A percentile compares a stretch with the other conserved stretches of the same genome.
Evolutionary conservation across 1,139 yeast genomes (phyloP).

Genomic region (Pichia norvegensis): DNA sequence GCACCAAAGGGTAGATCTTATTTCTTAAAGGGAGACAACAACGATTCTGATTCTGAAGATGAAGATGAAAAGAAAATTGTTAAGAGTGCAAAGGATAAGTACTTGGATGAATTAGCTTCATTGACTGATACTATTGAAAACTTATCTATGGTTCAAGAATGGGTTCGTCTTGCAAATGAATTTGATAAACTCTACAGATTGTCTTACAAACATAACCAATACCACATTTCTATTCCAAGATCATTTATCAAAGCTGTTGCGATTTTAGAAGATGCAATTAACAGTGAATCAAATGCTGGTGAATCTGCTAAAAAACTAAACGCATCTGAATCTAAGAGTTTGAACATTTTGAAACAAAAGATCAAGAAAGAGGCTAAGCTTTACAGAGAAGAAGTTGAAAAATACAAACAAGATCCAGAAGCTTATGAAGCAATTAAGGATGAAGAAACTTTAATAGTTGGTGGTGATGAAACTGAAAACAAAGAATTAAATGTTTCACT

Average conservation of each 20-base stretch:
- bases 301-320: constrained; percentile 56
- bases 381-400: constrained; percentile 47
- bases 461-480: constrained; percentile 20
- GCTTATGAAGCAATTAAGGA: constrained; percentile 43
- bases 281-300: constrained; percentile 47
- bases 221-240: constrained; percentile 63
- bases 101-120: constrained; percentile 75
- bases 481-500: constrained; percentile 30
- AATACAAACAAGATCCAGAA: constrained; percentile 66
- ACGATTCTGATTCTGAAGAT: constrained; percentile 42
- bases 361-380: constrained; percentile 75
- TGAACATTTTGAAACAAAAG: constrained; percentile 83
- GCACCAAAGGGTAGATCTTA: constrained; percentile 45
- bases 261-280: constrained; percentile 64
- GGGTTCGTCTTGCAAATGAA: constrained; percentile 70
- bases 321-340: constrained; percentile 80
- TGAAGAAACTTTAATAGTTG: constrained; percentile 22
- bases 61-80: constrained; percentile 76
- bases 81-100: constrained; percentile 87
- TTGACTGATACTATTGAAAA: constrained; percentile 61
- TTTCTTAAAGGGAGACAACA: constrained; percentile 48
- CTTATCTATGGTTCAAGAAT: constrained; percentile 65
- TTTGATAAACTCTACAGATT: constrained; percentile 70
- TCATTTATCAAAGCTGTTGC: constrained; percentile 62
- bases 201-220: constrained; percentile 65